phyloP scores from a whole-genome alignment of 2,329 filamentous ascomycete genomes.

The Parastagonospora nodorum region DNA sequence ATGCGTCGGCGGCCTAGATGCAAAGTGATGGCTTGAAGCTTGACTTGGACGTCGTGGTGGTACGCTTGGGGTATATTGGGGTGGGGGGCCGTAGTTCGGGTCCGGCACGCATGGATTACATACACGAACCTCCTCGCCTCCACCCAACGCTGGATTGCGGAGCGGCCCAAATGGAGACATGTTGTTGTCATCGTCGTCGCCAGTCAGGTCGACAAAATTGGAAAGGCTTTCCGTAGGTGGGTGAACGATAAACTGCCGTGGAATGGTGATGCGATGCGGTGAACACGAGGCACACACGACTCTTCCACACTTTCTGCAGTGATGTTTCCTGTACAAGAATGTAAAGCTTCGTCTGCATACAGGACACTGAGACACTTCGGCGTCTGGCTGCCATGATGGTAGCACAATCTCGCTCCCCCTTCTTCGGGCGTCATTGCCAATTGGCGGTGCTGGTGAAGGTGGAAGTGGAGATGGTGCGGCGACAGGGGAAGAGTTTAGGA shows the following conservation, averaged over 20 bases:
- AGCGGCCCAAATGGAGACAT: conserved; percentile 36
- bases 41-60: conserved; percentile 6
- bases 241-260: conserved; percentile 88
- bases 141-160: conserved; percentile 60
- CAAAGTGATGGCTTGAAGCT: conserved; percentile 9
- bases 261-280: conserved; percentile 92
- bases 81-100: conserved; percentile 65
- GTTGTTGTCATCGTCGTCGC: conserved; percentile 36
- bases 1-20: conserved; percentile 13
- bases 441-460: conserved; percentile 14
- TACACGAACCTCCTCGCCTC: conserved; percentile 70
- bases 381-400: conserved; percentile 87
- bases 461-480: conserved; percentile 12
- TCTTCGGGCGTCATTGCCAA: conserved; percentile 14
- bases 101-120: conserved; percentile 77
- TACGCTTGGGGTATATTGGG: conserved; percentile 48
- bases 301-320: conserved; percentile 93
- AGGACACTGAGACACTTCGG: conserved; percentile 79
- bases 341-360: conserved; percentile 82
- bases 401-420: conserved; percentile 58
- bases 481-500: conserved; percentile 26
- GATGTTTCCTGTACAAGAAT: conserved; percentile 87
- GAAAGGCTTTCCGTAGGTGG: conserved; percentile 52
- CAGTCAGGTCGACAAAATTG: conserved; percentile 52
- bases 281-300: conserved; percentile 91